Conservation (phyloP, 1,284 basidiomycete species). For the Laetiporus sulphureus region DNA sequence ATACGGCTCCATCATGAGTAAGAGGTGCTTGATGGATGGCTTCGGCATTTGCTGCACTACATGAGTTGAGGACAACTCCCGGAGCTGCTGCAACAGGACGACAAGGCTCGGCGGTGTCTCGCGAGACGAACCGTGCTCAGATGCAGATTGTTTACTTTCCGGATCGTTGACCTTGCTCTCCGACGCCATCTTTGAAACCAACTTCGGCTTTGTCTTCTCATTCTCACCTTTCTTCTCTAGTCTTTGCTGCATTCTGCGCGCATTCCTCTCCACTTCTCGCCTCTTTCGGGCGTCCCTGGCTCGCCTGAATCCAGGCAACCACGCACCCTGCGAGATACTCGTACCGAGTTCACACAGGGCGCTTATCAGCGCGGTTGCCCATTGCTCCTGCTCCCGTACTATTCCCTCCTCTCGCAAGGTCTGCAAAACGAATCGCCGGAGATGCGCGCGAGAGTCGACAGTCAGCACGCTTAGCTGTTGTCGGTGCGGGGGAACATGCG, state of each 20-base stretch:
- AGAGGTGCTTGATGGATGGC: slow-evolving; percentile 35
- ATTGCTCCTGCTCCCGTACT: slow-evolving; percentile 14
- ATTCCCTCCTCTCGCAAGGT: slow-evolving; percentile 18
- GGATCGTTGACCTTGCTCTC: slow-evolving; percentile 6
- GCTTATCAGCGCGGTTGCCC: slow-evolving; percentile 18
- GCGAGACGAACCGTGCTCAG: slow-evolving; percentile 6
- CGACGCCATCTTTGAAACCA: slow-evolving; percentile 12
- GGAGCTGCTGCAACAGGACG: slow-evolving; percentile 23
- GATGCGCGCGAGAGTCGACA: slow-evolving; percentile 21
- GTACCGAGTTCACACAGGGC: slow-evolving; percentile 21
- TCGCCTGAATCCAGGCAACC: slow-evolving; percentile 24
- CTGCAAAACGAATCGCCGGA: slow-evolving; percentile 19
- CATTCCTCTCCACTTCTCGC: slow-evolving; percentile 11
- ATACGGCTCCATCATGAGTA: slow-evolving; percentile 44
- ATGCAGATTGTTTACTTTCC: slow-evolving; percentile 5
- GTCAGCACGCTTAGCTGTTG: slow-evolving; percentile 10
- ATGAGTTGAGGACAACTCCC: slow-evolving; percentile 20
- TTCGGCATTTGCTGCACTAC: slow-evolving; percentile 17
- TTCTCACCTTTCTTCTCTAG: slow-evolving; percentile 19
- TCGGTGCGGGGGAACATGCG: slow-evolving; percentile 16
- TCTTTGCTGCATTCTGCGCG: slow-evolving; percentile 12
- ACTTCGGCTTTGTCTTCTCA: slow-evolving; percentile 10
- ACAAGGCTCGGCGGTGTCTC: slow-evolving; percentile 8
- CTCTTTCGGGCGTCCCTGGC: slow-evolving; percentile 13
- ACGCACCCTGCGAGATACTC: slow-evolving; percentile 19